phyloP scores from a whole-genome alignment of 306 rosid genomes.

The Neltuma alba region DNA sequence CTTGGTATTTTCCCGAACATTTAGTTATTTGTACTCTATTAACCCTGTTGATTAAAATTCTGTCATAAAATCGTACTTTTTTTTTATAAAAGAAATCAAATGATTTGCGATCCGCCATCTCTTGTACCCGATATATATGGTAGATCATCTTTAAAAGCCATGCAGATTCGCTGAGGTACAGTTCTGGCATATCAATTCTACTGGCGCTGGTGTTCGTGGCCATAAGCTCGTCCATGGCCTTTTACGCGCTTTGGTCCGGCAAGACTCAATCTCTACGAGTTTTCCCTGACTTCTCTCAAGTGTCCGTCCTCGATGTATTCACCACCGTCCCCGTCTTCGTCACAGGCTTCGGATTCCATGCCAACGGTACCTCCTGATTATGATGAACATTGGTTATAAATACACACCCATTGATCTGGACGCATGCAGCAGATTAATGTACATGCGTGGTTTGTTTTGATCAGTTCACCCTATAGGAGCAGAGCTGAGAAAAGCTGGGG shows the following conservation, averaged over 20 bases:
- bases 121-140: background rate
- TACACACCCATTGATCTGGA: background rate
- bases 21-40: too few species aligned
- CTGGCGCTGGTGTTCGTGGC: constrained; percentile 58
- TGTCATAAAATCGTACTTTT: too few species aligned
- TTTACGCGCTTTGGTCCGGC: constrained; percentile 49
- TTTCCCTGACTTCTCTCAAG: constrained; percentile 55
- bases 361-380: constrained; percentile 42
- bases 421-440: background rate
- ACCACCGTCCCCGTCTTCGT: constrained; percentile 60
- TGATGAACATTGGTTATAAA: background rate
- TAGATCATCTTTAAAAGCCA: background rate
- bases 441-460: background rate
- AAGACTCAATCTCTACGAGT: constrained; percentile 46
- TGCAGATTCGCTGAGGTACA: constrained; percentile 65
- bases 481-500: constrained; percentile 50
- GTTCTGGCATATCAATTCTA: constrained; percentile 60
- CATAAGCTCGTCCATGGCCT: constrained; percentile 63
- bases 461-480: constrained; percentile 74
- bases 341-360: constrained; percentile 63
- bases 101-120: too few species aligned
- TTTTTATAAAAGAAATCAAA: too few species aligned
- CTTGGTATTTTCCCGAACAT: too few species aligned
- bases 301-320: constrained; percentile 57
- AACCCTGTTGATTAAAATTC: too few species aligned